These are phyloP conservation scores for Amaranthus cruentus DNA, from an alignment of 148 eudicot species.

Conservation along the genomic window DNA sequence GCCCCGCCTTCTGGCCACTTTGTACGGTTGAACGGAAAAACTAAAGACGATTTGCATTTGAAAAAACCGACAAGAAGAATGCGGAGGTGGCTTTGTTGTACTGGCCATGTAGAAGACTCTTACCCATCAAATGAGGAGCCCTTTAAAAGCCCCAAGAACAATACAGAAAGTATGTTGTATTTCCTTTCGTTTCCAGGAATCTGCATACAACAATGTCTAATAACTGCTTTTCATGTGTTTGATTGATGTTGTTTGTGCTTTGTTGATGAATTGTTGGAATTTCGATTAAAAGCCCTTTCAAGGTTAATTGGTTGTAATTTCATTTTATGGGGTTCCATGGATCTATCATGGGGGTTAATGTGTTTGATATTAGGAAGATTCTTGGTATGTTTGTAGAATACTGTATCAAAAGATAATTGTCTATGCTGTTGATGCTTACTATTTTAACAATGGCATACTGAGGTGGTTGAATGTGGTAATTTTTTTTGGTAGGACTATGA, in stretches of 20 bases:
- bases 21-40: conserved; percentile 45
- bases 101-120: conserved; percentile 76
- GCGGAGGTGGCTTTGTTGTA: conserved; percentile 95
- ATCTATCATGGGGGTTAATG: too few species aligned
- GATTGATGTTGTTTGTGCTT: too few species aligned
- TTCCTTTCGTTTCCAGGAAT: neutral
- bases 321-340: too few species aligned
- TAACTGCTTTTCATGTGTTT: neutral
- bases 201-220: neutral
- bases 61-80: conserved; percentile 61
- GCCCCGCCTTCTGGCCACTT: conserved; percentile 69
- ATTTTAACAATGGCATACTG: neutral
- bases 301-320: too few species aligned
- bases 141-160: conserved; percentile 53
- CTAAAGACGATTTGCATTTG: conserved; percentile 52
- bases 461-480: too few species aligned
- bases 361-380: too few species aligned
- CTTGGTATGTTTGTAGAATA: too few species aligned
- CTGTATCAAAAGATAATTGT: too few species aligned
- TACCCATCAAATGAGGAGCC: conserved; percentile 58
- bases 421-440: neutral
- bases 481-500: too few species aligned
- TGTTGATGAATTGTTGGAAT: too few species aligned
- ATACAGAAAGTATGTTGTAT: conserved; percentile 50
- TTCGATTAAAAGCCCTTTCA: too few species aligned